A percentile compares a stretch with the other conserved stretches of the same genome.
Conservation (phyloP, 805 yeast species). For the Candida hispaniensis region DNA sequence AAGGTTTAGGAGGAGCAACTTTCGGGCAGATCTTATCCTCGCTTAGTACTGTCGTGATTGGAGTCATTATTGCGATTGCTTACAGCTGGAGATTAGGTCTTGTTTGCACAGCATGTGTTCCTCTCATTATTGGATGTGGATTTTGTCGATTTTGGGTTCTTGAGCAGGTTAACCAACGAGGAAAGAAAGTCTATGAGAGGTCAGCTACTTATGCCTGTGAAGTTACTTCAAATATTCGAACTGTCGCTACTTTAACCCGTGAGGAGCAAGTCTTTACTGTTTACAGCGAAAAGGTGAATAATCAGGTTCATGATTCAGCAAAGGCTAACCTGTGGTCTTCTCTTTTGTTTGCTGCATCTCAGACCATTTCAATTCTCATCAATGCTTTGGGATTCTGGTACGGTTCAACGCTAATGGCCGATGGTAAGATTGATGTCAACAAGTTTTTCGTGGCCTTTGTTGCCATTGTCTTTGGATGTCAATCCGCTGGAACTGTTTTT, state of each 20-base stretch:
- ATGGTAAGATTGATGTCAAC: slow-evolving; percentile 25
- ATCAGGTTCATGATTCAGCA: slow-evolving; percentile 28
- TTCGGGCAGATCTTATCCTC: slow-evolving; percentile 32
- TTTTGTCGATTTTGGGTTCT: slow-evolving; percentile 31
- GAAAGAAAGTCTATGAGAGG: slow-evolving; percentile 30
- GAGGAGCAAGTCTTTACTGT: slow-evolving; percentile 30
- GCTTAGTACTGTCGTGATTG: slow-evolving; percentile 31
- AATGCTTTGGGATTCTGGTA: slow-evolving; percentile 36
- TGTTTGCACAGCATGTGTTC: slow-evolving; percentile 32
- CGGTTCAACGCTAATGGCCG: slow-evolving; percentile 31
- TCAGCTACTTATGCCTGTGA: slow-evolving; percentile 35
- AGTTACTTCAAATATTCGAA: slow-evolving; percentile 32
- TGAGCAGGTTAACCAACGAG: slow-evolving; percentile 29
- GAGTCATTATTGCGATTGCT: slow-evolving; percentile 32
- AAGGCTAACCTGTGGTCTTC: slow-evolving; percentile 27
- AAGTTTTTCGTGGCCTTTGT: slow-evolving; percentile 33
- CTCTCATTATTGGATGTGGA: slow-evolving; percentile 33
- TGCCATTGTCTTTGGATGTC: slow-evolving; percentile 34
- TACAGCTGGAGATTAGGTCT: slow-evolving; percentile 34
- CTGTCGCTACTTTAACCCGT: slow-evolving; percentile 34
- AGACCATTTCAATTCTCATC: slow-evolving; percentile 33
- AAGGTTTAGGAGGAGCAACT: slow-evolving; percentile 34
- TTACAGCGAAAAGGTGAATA: slow-evolving; percentile 25
- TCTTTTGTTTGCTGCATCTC: slow-evolving; percentile 31
- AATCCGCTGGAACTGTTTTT: slow-evolving; percentile 33